Evolutionary conservation across 2,329 filamentous ascomycete genomes (phyloP).

Genomic region (Xylariaceae sp.): DNA sequence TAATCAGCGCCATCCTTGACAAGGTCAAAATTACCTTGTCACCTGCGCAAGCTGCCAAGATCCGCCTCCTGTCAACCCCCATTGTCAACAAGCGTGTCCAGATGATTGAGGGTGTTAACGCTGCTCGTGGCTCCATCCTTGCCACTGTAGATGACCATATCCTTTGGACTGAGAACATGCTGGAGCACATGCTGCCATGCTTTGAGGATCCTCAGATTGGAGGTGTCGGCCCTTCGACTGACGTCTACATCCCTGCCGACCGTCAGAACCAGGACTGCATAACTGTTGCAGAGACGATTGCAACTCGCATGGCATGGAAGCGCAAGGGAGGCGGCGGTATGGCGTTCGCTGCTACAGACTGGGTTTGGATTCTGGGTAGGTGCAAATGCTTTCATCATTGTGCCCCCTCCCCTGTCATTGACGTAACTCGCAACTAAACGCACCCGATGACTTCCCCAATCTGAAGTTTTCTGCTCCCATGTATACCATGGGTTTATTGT

Average conservation of each 20-base stretch:
- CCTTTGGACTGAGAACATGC: conserved; percentile 2
- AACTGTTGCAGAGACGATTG: conserved; percentile 5
- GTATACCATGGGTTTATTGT: background rate
- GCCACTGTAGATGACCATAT: conserved; percentile 9
- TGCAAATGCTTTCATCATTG: background rate
- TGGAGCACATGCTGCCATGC: conserved; percentile 4
- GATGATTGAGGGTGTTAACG: conserved; percentile 3
- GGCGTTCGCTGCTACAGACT: conserved; percentile 1
- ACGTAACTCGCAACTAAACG: background rate
- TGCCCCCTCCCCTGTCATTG: background rate
- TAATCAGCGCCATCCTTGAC: background rate
- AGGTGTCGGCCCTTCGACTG: background rate
- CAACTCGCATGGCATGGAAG: conserved; percentile 1
- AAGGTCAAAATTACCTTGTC: background rate
- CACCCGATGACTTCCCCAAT: background rate
- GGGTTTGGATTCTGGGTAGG: conserved; percentile 3
- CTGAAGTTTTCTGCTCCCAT: background rate
- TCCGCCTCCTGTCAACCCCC: background rate
- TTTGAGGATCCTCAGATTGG: conserved; percentile 9
- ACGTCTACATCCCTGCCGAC: conserved; percentile 3
- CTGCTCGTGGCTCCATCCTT: conserved; percentile 6
- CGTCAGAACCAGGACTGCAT: background rate
- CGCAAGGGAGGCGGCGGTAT: background rate
- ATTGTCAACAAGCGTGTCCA: background rate
- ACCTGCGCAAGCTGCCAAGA: background rate